A percentile compares a stretch with the other conserved stretches of the same genome.
These are phyloP conservation scores for Carex pumila DNA, from an alignment of 176 grass and related monocot genomes.

Conservation along the genomic window DNA sequence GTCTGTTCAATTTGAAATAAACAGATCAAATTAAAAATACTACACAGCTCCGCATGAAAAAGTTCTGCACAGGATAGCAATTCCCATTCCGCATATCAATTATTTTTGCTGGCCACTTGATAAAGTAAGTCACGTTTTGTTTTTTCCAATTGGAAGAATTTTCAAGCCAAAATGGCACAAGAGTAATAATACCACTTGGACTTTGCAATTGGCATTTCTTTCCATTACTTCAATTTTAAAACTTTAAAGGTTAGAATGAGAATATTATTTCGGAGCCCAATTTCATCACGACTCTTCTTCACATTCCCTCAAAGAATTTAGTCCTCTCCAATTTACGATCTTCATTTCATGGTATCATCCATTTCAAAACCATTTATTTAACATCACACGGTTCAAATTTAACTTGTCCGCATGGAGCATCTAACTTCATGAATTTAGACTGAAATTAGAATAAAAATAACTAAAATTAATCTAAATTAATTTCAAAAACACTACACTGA, in stretches of 20 bases:
- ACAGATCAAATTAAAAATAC: too few relatives aligned
- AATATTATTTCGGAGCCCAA: not conserved
- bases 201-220: not conserved
- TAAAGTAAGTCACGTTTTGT: not conserved
- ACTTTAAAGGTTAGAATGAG: too few relatives aligned
- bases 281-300: not conserved
- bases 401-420: not conserved
- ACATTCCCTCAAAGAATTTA: not conserved
- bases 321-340: not conserved
- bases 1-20: too few relatives aligned
- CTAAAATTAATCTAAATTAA: too few relatives aligned
- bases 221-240: not conserved
- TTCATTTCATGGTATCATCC: not conserved
- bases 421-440: too few relatives aligned
- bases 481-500: too few relatives aligned
- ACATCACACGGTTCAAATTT: not conserved
- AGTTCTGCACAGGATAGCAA: too few relatives aligned
- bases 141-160: not conserved
- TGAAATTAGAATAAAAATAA: too few relatives aligned
- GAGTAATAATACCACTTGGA: constrained; percentile 8
- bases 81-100: not conserved
- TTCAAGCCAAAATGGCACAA: not conserved
- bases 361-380: not conserved
- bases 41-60: too few relatives aligned
- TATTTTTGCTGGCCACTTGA: not conserved